phyloP scores from a whole-genome alignment of 2,329 filamentous ascomycete species.

The Seiridium unicorne region DNA sequence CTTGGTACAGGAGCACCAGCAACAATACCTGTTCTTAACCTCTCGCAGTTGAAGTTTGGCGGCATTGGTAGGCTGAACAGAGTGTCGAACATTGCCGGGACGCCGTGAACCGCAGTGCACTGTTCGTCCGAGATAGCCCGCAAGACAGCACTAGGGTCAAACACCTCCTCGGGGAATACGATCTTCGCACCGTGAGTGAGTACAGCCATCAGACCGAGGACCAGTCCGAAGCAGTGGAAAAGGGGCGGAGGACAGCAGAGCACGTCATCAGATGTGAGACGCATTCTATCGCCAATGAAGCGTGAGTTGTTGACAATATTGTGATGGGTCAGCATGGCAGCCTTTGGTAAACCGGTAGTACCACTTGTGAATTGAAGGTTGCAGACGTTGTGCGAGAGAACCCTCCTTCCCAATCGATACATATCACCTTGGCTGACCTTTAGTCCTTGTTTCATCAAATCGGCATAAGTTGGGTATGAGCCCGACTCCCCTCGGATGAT shows the following conservation, averaged over 20 bases:
- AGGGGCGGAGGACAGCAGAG: constrained; percentile 81
- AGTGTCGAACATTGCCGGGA: constrained; percentile 82
- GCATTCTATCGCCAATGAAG: constrained; percentile 74
- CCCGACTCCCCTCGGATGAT: constrained; percentile 57
- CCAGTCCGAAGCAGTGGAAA: constrained; percentile 84
- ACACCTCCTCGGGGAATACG: constrained; percentile 73
- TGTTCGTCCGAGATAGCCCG: constrained; percentile 64
- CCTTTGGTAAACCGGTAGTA: constrained; percentile 72
- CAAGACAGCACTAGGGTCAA: constrained; percentile 66
- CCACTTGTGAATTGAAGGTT: constrained; percentile 76
- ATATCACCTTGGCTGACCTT: constrained; percentile 48
- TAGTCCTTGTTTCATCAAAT: constrained; percentile 52
- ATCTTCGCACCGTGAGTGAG: constrained; percentile 75
- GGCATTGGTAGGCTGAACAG: constrained; percentile 45
- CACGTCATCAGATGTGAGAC: constrained; percentile 62
- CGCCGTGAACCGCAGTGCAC: constrained; percentile 76
- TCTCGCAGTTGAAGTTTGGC: constrained; percentile 42
- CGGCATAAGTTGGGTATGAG: constrained; percentile 58
- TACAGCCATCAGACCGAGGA: constrained; percentile 70
- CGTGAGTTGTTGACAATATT: constrained; percentile 65
- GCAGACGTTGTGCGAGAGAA: constrained; percentile 66
- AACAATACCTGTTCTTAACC: constrained; percentile 73
- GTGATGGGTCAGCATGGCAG: constrained; percentile 71
- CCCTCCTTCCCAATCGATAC: constrained; percentile 49
- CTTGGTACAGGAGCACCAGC: constrained; percentile 75